Evolutionary conservation across 1,284 basidiomycete species (phyloP).

Genomic region (Sporisorium reilianum): DNA sequence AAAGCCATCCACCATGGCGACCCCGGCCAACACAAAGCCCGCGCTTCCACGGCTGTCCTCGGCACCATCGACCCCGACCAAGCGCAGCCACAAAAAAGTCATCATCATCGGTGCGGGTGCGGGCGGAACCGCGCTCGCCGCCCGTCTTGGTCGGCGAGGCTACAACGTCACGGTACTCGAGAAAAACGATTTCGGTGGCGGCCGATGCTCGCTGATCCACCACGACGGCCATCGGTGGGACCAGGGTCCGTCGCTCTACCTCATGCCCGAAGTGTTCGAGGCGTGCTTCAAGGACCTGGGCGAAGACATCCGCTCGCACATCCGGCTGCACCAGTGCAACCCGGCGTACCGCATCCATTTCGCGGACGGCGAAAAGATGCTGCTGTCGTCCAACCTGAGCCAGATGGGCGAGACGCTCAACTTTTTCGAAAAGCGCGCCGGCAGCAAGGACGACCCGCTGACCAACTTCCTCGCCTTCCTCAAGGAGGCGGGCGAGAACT

Average conservation of each 20-base stretch:
- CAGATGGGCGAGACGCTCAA: conserved; percentile 72
- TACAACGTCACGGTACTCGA: conserved; percentile 72
- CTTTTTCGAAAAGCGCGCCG: conserved; percentile 72
- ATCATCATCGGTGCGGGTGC: conserved; percentile 71
- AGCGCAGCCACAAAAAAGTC: conserved; percentile 49
- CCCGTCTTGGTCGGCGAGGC: conserved; percentile 71
- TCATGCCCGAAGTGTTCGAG: conserved; percentile 72
- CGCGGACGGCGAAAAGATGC: conserved; percentile 66
- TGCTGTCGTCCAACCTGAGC: conserved; percentile 71
- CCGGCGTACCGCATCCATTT: conserved; percentile 65
- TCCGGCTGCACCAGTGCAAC: conserved; percentile 68
- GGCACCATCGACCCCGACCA: conserved; percentile 1
- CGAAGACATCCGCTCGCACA: conserved; percentile 70
- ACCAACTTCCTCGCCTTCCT: conserved; percentile 70
- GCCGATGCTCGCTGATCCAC: conserved; percentile 73
- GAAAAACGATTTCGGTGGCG: conserved; percentile 69
- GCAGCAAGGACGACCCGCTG: conserved; percentile 66
- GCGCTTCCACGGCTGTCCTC: conserved; percentile 29
- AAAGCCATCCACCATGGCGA: conserved; percentile 3
- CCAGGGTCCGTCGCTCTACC: conserved; percentile 72
- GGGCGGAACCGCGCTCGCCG: conserved; percentile 72
- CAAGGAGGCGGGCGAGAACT: conserved; percentile 71
- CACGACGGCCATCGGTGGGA: conserved; percentile 71
- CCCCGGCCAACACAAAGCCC: conserved; percentile 4
- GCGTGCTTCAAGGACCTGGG: conserved; percentile 72